A percentile compares a stretch with the other conserved stretches of the same genome.
Conservation (phyloP, 345 rosid species). For the Salix koriyanagi region DNA sequence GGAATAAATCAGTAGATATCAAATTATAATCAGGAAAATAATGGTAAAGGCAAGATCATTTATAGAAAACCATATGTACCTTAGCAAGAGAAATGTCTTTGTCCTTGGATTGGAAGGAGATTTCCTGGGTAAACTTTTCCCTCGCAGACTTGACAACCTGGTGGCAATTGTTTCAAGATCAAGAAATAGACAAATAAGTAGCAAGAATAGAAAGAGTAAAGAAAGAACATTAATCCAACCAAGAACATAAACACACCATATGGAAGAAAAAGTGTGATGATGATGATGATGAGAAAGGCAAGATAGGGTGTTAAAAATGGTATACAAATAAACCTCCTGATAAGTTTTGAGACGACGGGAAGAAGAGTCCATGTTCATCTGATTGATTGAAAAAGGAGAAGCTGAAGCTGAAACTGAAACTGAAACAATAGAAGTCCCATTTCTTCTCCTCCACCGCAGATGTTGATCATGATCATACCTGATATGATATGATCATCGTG, state of each 20-base stretch:
- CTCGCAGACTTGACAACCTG: conserved; percentile 67
- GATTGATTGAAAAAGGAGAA: conserved; percentile 59
- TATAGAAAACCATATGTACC: conserved; percentile 31
- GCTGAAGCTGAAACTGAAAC: conserved; percentile 53
- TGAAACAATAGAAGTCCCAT: conserved; percentile 32
- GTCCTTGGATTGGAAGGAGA: conserved; percentile 72
- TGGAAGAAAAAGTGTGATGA: no score
- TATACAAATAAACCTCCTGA: conserved; percentile 71
- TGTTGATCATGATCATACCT: conserved; percentile 62
- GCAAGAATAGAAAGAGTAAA: not conserved
- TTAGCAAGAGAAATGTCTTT: conserved; percentile 72
- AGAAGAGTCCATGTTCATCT: conserved; percentile 51
- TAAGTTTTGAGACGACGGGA: conserved; percentile 40
- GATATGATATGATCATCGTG: conserved; percentile 49
- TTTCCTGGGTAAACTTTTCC: conserved; percentile 60
- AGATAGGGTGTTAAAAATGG: conserved; percentile 9
- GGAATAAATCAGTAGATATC: not conserved
- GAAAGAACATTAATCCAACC: not conserved
- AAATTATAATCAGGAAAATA: not conserved
- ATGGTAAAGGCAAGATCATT: not conserved
- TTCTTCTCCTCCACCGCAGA: conserved; percentile 34
- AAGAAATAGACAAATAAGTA: conserved; percentile 14
- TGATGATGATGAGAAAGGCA: conserved; percentile 4
- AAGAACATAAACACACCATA: not conserved
- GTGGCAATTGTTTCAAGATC: conserved; percentile 6